Percentiles rank a stretch among this genome's conserved stretches.
These are phyloP conservation scores for Pythium periplocum DNA, from an alignment of 352 stramenopile genomes.

Conservation along the genomic window DNA sequence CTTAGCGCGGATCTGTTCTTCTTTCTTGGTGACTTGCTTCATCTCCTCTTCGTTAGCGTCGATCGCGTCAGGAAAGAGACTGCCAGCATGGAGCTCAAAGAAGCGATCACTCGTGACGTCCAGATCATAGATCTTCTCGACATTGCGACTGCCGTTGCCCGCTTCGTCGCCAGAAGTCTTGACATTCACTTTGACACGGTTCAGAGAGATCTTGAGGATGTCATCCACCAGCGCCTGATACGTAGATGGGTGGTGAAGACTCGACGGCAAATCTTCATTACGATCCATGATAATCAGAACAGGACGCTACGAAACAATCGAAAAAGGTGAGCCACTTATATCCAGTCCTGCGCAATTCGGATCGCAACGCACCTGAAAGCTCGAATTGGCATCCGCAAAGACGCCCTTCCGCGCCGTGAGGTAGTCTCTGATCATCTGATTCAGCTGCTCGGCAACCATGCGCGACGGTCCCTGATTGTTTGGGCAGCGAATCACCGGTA, in stretches of 20 bases:
- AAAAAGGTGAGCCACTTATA: neutral
- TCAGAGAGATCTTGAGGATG: conserved; percentile 93
- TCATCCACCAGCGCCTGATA: conserved; percentile 95
- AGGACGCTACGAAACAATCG: conserved; percentile 51
- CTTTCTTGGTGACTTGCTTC: conserved; percentile 82
- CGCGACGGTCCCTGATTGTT: conserved; percentile 91
- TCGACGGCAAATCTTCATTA: conserved; percentile 94
- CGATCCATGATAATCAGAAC: conserved; percentile 97
- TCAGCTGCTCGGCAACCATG: conserved; percentile 95
- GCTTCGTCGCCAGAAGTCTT: conserved; percentile 37
- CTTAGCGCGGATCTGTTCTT: conserved; percentile 71
- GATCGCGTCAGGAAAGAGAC: conserved; percentile 76
- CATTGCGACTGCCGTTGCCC: conserved; percentile 13
- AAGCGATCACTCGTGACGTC: conserved; percentile 81
- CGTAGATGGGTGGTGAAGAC: conserved; percentile 93
- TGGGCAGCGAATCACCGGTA: conserved; percentile 95
- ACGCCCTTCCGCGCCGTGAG: conserved; percentile 61
- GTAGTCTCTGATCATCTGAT: conserved; percentile 69
- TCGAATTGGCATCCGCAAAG: conserved; percentile 51
- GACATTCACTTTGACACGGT: conserved; percentile 93
- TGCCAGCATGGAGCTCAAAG: conserved; percentile 71
- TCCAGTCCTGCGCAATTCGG: conserved; percentile 2
- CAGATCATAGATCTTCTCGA: conserved; percentile 77
- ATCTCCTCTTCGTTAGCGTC: conserved; percentile 87
- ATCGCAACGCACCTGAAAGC: conserved; percentile 46